Evolutionary conservation across 1,284 basidiomycete genomes (phyloP), one percentile per base, ranked within the genome.

Genomic region (Tremellales sp.): DNA sequence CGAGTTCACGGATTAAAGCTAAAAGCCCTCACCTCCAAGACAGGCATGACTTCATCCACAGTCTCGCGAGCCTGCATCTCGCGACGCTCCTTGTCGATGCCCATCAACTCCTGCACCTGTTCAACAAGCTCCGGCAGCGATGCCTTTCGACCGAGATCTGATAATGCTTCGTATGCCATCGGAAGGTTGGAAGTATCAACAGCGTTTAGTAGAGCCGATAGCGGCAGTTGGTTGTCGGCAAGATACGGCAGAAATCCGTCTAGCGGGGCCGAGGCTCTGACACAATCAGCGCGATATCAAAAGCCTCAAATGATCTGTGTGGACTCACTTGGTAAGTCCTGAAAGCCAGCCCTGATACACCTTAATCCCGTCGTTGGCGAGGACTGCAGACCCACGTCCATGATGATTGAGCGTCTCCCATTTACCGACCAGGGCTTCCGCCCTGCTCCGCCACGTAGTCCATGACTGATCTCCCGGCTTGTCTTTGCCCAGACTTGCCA

Each of bases 281-380:
- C n/a, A 37, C 8, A 8, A 41, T 48, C 15, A 48, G 26, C 33
- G 36, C n/a, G n/a, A n/a, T n/a, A 31, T 31, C 29, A 8, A 15
- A 8, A 8, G 15, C 29, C 15, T 8, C 15, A 15, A 31, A 8
- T 31, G 10, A 15, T 31, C 10, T 31, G 8, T 31, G 29, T 10
- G 12, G 13, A 63, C 68, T 61, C 44, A 72, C 68, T 52, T 49
- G 10, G 70, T 40, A 3, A 66, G 42, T 44, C 68, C 72, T 8
- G 58, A 55, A 26, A 73, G 62, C 64, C 65, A 73, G 0, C 67
- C 72, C 40, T 64, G 61, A 53, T 75, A 75, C 8, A 75, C 55
- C 45, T 62, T 68, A n/a, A 68, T 49, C 4, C 71, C 72, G 3
- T 58, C 60, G 15, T 62, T 44, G 1, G 57, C 43, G n/a, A 65